These are phyloP conservation scores for Botrytis sinoallii DNA, from an alignment of 2,329 filamentous ascomycete species.

Conservation along the genomic window DNA sequence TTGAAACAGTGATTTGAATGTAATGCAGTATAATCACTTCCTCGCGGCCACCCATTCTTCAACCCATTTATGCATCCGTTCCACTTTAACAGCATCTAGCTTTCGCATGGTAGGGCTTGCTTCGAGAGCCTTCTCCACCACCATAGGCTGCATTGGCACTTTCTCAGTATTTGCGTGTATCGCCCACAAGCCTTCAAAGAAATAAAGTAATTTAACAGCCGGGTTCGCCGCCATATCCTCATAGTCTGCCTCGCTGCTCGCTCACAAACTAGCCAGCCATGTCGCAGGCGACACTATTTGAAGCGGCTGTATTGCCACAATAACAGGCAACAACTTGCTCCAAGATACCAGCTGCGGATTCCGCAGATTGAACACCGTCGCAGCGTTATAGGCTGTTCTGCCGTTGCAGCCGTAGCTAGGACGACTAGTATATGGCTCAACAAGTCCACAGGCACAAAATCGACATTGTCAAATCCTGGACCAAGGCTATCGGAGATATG, in stretches of 20 bases:
- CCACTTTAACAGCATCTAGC: not conserved
- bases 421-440: slow-evolving; percentile 35
- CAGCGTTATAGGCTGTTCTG: not conserved
- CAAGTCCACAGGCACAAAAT: too few species aligned
- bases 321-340: not conserved
- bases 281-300: not conserved
- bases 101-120: not conserved
- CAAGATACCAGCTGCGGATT: not conserved
- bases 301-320: not conserved
- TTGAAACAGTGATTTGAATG: too few species aligned
- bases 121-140: not conserved
- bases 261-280: not conserved
- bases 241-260: not conserved
- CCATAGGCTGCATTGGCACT: not conserved
- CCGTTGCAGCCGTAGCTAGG: slow-evolving; percentile 22
- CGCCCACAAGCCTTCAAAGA: not conserved
- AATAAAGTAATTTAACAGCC: slow-evolving; percentile 3
- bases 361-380: not conserved
- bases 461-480: too few species aligned
- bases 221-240: not conserved
- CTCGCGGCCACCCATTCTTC: not conserved
- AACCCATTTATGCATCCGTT: slow-evolving; percentile 13
- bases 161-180: not conserved
- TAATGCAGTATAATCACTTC: not conserved
- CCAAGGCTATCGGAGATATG: too few species aligned